Percentiles rank a stretch among this genome's conserved stretches.
These are phyloP conservation scores for Stereum hirsutum DNA, from an alignment of 1,284 basidiomycete species.

Conservation along the genomic window DNA sequence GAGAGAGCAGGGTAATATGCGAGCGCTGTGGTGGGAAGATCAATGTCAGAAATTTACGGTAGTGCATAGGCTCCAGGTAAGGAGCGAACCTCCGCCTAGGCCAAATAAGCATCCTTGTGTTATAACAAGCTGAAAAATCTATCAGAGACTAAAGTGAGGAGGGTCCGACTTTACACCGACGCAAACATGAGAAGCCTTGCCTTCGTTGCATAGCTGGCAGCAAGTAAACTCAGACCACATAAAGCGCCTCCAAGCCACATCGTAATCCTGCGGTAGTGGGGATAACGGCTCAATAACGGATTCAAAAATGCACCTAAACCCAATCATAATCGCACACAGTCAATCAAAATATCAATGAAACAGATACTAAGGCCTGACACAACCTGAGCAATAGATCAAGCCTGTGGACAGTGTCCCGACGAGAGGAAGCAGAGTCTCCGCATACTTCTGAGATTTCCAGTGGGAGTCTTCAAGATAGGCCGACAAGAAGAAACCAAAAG, in stretches of 20 bases:
- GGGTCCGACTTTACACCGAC: background rate
- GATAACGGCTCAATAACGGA: slow-evolving; percentile 21
- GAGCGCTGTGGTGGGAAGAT: slow-evolving; percentile 1
- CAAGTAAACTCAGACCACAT: slow-evolving; percentile 26
- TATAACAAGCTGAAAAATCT: slow-evolving; percentile 19
- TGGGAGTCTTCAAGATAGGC: slow-evolving; percentile 22
- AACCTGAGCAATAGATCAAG: slow-evolving; percentile 26
- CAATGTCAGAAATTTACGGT: background rate
- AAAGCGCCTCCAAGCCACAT: slow-evolving; percentile 20
- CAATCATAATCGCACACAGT: background rate
- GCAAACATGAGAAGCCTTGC: slow-evolving; percentile 10
- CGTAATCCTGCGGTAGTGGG: slow-evolving; percentile 16
- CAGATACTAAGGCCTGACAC: slow-evolving; percentile 1
- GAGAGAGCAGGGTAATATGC: slow-evolving; percentile 18
- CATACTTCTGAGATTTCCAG: slow-evolving; percentile 16
- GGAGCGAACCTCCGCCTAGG: slow-evolving; percentile 19
- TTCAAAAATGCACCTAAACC: slow-evolving; percentile 19
- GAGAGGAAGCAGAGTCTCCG: slow-evolving; percentile 22
- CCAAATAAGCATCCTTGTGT: slow-evolving; percentile 22
- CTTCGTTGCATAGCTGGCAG: slow-evolving; percentile 24
- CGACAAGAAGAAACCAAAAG: slow-evolving; percentile 25
- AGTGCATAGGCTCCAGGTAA: too few relatives aligned
- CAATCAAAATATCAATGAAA: background rate
- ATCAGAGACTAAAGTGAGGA: slow-evolving; percentile 4
- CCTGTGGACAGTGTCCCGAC: slow-evolving; percentile 23